A percentile compares a stretch with the other conserved stretches of the same genome.
Evolutionary conservation across 2,329 filamentous ascomycete genomes (phyloP).

Genomic region (Xylariales sp.): DNA sequence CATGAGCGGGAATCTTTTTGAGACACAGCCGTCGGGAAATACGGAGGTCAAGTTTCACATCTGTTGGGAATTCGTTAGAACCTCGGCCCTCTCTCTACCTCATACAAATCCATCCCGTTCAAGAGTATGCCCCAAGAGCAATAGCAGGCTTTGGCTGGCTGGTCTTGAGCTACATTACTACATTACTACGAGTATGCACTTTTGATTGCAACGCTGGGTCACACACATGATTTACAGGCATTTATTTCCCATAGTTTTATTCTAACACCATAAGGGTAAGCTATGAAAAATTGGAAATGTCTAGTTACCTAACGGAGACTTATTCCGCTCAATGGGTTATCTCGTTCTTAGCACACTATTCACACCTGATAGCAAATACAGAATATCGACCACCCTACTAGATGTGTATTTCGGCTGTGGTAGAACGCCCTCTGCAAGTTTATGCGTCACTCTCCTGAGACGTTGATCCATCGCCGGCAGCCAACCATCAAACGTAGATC

Average conservation of each 20-base stretch:
- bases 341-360: not conserved
- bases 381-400: not conserved
- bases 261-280: not conserved
- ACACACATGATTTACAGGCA: not conserved
- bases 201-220: not conserved
- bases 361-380: not conserved
- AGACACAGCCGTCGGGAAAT: conserved; percentile 26
- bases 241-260: not conserved
- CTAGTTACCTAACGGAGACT: not conserved
- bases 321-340: not conserved
- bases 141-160: conserved; percentile 3
- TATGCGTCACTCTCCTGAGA: not conserved
- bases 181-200: conserved; percentile 7
- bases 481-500: not conserved
- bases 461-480: not conserved
- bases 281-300: not conserved
- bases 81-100: conserved; percentile 1
- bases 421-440: not conserved
- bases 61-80: conserved; percentile 6
- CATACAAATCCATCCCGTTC: not conserved
- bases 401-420: not conserved
- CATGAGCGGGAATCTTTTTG: conserved; percentile 15
- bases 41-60: conserved; percentile 33
- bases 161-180: conserved; percentile 32
- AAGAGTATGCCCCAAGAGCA: too few relatives aligned